Evolutionary conservation across 1,139 yeast species (phyloP), one percentile per base, ranked within the genome.

Genomic region (Hemisphaericaspora xylofermentans): DNA sequence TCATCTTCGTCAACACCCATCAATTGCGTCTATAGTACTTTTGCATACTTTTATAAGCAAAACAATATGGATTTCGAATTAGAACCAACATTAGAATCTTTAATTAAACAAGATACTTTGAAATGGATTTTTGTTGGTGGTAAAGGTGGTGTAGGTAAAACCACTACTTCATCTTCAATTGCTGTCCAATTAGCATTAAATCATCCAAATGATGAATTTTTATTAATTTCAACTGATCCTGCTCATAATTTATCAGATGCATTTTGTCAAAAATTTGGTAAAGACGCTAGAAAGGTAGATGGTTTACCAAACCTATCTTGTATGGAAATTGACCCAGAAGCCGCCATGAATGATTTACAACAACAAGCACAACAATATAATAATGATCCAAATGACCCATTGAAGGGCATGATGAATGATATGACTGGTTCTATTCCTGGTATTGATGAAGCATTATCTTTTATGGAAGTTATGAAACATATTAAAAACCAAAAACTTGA

Each of bases 61-160:
- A 10, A 12, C 26, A 38, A 34, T 4, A 72, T 71, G 77, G 77
- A 72, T 45, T 68, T 72, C 42, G 76, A 71, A 47, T 60, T 72
- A 43, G 91, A 84, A 53, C 88, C 91, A 46, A 81, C 84, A 27
- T 74, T 85, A 51, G 79, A 79, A 52, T 80, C 86, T 19, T 66
- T 85, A 40, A 69, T 85, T 39, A 58, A 71, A 25, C 88, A 84
- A 50, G 85, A 77, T 26, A 68, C 93, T 14, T 78, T 93, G 57
- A 87, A 87, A 58, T 93, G 98, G 98, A 86, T 93, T 51, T 93
- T 93, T 59, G 98, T 91, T 33, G 98, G 98, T 47, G 98, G 98
- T 55, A 93, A 93, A 72, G 98, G 98, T 61, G 98, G 98, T 66
- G 98, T 93, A 30, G 98, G 98, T 53, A 93, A 93, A 64, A 93